Evolutionary conservation across 2,329 filamentous ascomycete species (phyloP), one percentile per base, ranked within the genome.

Genomic region (Penicillium brasilianum): DNA sequence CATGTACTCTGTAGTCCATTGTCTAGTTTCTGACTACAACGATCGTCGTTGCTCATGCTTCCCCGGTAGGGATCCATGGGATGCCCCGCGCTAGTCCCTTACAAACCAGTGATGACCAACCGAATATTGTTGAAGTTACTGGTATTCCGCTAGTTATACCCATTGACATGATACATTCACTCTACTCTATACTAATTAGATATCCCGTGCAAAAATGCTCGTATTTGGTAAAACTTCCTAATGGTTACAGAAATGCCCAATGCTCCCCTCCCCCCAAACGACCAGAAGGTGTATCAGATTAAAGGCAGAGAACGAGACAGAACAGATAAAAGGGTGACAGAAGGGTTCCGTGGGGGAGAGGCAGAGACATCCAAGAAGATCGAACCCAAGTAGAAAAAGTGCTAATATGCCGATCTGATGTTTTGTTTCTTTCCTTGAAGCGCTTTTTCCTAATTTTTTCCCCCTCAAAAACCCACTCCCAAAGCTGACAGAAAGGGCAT

Each of bases 231-330:
- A 60, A 41, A 46, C 59, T 58, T 55, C 51, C 58, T 63, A 58
- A 43, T 66, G 61, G 46, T 65, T 68, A 69, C 66, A 69, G 55
- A 30, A 22, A 61, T 61, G 51, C 57, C 56, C 59, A 57, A 54
- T 57, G 48, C 52, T 51, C 51, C 53, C 58, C 25, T n/a, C 25
- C 55, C 50, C 55, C 50, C 43, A 59, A 63, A 59, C 55, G 57
- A 59, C 58, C 60, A 59, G 58, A 54, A 63, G 57, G 62, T 67
- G 55, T 69, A 66, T 67, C 64, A 64, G 60, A 68, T 64, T 64
- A 66, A 65, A 59, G 36, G 39, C 37, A 46, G 28, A 46, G n/a
- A 37, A 57, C 20, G 41, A 20, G 36, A 57, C 22, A 32, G 57
- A 44, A 30, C 34, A 22, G 51, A 16, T 10, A 50, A 46, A 37